phyloP scores from a whole-genome alignment of 768 basidiomycete genomes.

The Rhodotorula graminis region DNA sequence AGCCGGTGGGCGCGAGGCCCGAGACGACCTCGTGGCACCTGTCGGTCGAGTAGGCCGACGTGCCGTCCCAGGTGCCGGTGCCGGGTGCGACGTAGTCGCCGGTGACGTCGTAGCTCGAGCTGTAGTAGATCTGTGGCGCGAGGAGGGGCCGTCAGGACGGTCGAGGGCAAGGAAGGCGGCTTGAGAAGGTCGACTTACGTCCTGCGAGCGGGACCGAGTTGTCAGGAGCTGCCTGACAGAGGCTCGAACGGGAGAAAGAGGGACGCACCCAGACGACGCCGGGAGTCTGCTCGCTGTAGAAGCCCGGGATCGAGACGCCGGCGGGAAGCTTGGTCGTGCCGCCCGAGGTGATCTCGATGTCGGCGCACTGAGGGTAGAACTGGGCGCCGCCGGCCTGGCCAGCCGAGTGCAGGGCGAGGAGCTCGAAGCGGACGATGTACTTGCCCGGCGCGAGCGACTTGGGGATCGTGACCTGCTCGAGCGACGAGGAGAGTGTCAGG shows the following conservation, averaged over 20 bases:
- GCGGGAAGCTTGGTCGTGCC: neutral
- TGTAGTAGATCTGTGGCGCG: neutral
- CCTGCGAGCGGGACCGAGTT: too few relatives aligned
- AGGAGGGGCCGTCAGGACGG: neutral
- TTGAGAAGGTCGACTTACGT: too few relatives aligned
- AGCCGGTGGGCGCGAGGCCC: conserved; percentile 10
- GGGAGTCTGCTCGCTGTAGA: neutral
- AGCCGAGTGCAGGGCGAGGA: conserved; percentile 6
- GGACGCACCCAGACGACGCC: neutral
- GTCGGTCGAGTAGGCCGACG: conserved; percentile 5
- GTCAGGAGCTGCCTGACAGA: too few relatives aligned
- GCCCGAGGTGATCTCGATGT: neutral
- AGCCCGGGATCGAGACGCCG: conserved; percentile 7
- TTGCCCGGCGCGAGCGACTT: neutral
- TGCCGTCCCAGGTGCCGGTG: conserved; percentile 9
- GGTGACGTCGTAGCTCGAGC: neutral
- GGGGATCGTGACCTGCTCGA: neutral
- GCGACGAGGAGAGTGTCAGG: too few relatives aligned
- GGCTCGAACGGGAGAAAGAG: too few relatives aligned
- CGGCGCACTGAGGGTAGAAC: conserved; percentile 20
- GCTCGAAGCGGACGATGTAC: conserved; percentile 20
- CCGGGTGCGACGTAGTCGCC: conserved; percentile 5
- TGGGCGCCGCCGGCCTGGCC: neutral
- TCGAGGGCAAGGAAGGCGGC: neutral
- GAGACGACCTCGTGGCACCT: neutral